These are phyloP conservation scores for Sporothrix pseudoabietina DNA, from an alignment of 2,329 filamentous ascomycete genomes.

Conservation along the genomic window DNA sequence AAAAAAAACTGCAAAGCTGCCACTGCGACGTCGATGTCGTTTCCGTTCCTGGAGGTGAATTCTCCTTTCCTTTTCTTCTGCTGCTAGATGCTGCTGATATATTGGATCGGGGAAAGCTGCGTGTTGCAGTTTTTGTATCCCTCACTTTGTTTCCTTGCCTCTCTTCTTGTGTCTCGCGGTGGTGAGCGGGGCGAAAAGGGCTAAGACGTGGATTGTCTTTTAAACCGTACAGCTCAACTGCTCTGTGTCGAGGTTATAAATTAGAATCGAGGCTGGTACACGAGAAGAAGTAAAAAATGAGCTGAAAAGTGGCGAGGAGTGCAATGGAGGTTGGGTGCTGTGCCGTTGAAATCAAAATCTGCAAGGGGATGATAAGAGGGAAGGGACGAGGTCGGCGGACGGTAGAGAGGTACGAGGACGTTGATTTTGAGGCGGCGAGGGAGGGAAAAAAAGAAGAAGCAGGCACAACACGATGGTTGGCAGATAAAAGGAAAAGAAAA, in stretches of 20 bases:
- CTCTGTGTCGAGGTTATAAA: constrained; percentile 6
- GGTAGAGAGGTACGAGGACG: constrained; percentile 39
- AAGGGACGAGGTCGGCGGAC: constrained; percentile 9
- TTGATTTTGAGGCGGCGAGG: constrained; percentile 4
- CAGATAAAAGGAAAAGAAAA: constrained; percentile 36
- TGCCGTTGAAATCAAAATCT: background rate
- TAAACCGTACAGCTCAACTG: constrained; percentile 27
- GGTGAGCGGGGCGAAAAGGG: constrained; percentile 16
- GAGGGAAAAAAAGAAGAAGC: background rate
- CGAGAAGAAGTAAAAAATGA: background rate
- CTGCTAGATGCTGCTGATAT: background rate
- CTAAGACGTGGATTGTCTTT: constrained; percentile 28
- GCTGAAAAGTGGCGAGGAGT: constrained; percentile 3
- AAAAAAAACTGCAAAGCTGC: constrained; percentile 25
- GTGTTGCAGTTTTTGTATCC: constrained; percentile 7
- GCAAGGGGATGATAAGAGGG: background rate
- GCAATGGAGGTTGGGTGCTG: constrained; percentile 16
- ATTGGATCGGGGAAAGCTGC: constrained; percentile 1
- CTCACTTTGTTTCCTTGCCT: constrained; percentile 5
- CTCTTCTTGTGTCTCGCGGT: constrained; percentile 17
- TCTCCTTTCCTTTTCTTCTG: constrained; percentile 6
- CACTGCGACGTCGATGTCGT: constrained; percentile 5
- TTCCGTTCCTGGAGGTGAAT: background rate
- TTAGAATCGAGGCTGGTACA: constrained; percentile 8
- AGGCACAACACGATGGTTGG: constrained; percentile 20